Percentiles rank a stretch among this genome's conserved stretches.
These are phyloP conservation scores for Elongisporangium undulatum DNA, from an alignment of 352 stramenopile species.

Conservation along the genomic window DNA sequence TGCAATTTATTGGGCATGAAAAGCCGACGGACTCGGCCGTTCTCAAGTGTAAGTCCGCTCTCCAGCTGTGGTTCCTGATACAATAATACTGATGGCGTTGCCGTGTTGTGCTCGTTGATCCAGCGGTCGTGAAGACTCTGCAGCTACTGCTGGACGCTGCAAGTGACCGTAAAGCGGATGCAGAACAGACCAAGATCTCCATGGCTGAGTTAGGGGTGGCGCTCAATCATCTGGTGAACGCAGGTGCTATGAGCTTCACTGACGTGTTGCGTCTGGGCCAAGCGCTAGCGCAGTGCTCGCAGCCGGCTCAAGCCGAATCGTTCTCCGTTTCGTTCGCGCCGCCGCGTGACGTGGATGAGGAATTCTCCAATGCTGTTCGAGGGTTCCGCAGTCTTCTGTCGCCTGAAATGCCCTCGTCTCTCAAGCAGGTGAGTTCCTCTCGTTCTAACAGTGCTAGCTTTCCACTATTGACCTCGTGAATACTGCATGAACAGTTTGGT, in stretches of 20 bases:
- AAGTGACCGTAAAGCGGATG: neutral
- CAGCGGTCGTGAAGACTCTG: neutral
- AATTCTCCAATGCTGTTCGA: constrained; percentile 6
- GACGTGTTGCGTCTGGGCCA: constrained; percentile 50
- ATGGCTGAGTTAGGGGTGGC: constrained; percentile 29
- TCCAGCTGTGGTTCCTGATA: neutral
- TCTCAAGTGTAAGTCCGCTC: neutral
- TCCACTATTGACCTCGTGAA: neutral
- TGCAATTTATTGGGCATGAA: constrained; percentile 25
- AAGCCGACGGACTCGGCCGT: constrained; percentile 19
- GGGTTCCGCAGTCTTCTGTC: constrained; percentile 45
- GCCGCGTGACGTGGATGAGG: constrained; percentile 11
- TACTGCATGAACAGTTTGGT: constrained; percentile 18
- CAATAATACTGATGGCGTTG: no score
- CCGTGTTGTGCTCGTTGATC: neutral
- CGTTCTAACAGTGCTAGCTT: neutral
- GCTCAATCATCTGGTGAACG: constrained; percentile 29
- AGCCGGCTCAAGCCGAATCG: constrained; percentile 10
- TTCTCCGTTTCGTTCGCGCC: constrained; percentile 11
- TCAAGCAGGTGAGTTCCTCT: constrained; percentile 30
- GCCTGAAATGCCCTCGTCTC: constrained; percentile 41
- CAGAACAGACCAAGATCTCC: constrained; percentile 12
- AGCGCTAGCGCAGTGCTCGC: constrained; percentile 26
- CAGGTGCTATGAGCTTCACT: constrained; percentile 31
- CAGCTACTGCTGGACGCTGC: neutral